Base-by-base conservation (phyloP, 1,139 yeast species). In the Hemisphaericaspora lyxosophila region DNA sequence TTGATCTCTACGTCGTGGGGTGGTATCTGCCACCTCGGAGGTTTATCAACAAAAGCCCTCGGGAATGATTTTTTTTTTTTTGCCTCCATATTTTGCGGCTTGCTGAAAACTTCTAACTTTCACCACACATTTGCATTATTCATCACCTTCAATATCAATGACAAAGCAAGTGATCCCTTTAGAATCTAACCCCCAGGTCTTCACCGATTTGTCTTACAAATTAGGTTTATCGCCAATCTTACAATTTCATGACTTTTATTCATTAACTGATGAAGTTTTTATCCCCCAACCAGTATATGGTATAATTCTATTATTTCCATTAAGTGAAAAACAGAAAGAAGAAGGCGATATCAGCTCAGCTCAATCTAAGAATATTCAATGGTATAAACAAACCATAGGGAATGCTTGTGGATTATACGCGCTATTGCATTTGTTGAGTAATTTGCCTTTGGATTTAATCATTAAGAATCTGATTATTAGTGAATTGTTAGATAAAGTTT, bases 341-440 rank as follows among this genome's bases (percentile, higher is more conserved):
- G 31, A 28, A 17, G 23, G 23, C 4, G 31, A 28, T 12, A 4
- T 17, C 22, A 17, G 15, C 15, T n/a, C 12, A 8, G 43, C 47
- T 32, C 43, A 35, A 36, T 20, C 15, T 6, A 34, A 44, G 8
- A 33, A 30, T 4, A 64, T 77, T 8, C 53, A 67, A 19, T 90
- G 97, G 97, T 81, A 80, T 52, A 80, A 78, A 46, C 98, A 92
- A 53, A 82, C 92, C 1, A 80, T 92, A 26, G 79, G 80, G 44
- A 92, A 92, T 58, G 95, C 96, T 0, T 92, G 98, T 64, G 98
- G 98, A 4, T 75, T 94, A 33, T 88, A 85, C 61, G 98, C 96
- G 0, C 62, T 92, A 34, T 63, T 92, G 22, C 97, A 92, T 53
- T 70, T 86, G 0, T 61, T 88, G 27, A 62, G 82, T 20, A 92